Evolutionary conservation across 1,284 basidiomycete species (phyloP).

Genomic region (Leccinum subrobustum): DNA sequence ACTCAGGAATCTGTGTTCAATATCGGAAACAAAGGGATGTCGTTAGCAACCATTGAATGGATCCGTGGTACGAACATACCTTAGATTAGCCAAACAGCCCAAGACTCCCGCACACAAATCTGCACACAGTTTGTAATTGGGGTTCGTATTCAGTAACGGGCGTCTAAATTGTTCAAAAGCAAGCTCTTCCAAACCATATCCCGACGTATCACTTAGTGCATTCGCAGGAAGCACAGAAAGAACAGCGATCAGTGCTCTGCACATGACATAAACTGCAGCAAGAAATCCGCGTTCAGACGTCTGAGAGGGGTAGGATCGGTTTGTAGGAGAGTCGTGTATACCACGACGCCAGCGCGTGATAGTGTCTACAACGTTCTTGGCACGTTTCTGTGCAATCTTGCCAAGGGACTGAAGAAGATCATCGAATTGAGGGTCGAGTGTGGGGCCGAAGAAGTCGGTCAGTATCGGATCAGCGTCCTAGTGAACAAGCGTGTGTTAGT

Average conservation of each 20-base stretch:
- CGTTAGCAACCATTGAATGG: background rate
- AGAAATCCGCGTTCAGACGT: conserved; percentile 71
- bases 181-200: conserved; percentile 77
- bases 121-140: conserved; percentile 78
- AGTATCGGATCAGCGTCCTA: conserved; percentile 73
- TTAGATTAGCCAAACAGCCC: conserved; percentile 76
- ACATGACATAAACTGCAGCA: conserved; percentile 85
- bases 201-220: conserved; percentile 73
- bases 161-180: conserved; percentile 84
- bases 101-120: conserved; percentile 82
- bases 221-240: conserved; percentile 74
- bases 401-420: conserved; percentile 79
- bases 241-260: conserved; percentile 78
- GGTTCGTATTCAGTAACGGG: conserved; percentile 60
- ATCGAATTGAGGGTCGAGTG: conserved; percentile 78
- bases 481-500: conserved; percentile 10
- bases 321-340: conserved; percentile 65
- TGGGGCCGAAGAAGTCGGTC: conserved; percentile 63
- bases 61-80: conserved; percentile 41
- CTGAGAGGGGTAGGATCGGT: conserved; percentile 42
- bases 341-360: conserved; percentile 85
- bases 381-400: conserved; percentile 82
- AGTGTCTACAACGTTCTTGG: conserved; percentile 84
- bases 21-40: background rate
- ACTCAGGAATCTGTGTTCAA: conserved; percentile 66